Base-by-base conservation (phyloP, 1,284 basidiomycete species). In the Phlebopus sp. region DNA sequence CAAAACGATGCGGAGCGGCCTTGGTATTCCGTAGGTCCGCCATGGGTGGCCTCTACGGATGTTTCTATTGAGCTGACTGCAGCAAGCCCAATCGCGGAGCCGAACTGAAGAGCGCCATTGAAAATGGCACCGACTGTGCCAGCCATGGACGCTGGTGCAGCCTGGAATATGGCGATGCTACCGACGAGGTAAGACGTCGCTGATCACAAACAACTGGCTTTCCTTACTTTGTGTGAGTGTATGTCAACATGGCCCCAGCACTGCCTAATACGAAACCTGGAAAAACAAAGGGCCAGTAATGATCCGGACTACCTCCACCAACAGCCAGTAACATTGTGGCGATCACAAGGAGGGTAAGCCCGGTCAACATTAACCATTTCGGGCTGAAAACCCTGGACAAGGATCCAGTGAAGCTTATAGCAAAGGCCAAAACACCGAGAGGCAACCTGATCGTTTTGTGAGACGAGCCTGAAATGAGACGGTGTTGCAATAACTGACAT, bases 41-140 rank as follows among this genome's bases (percentile, higher is more conserved):
- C 70, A 48, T 64, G 52, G 15, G 30, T 56, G 27, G 37, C 48
- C 52, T 73, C 68, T 13, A 81, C 64, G 35, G 72, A 73, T 1
- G 73, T 69, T 62, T 77, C 63, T 52, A 81, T 79, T 5, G 77
- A 74, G 14, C 43, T 67, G 27, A 73, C 67, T 5, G 71, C 71
- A 6, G 79, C 72, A 37, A 75, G 62, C 14, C 75, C 75, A 18
- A 76, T 62, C 1, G 79, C 79, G 4, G 70, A 70, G 18, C 79
- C 78, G 42, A 77, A 65, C 59, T 82, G 77, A 0, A 80, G 69
- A 9, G 75, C 76, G 17, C 71, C 69, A 49, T 77, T 78, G 65
- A 80, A 79, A 27, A 81, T 73, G 2, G 80, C 79, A 14, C 78
- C 77, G 3, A 79, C 73, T 1, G 73, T 76, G 35, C 80, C 79